Evolutionary conservation across 2,329 filamentous ascomycete genomes (phyloP).

Genomic region (Endocalyx cinctus): DNA sequence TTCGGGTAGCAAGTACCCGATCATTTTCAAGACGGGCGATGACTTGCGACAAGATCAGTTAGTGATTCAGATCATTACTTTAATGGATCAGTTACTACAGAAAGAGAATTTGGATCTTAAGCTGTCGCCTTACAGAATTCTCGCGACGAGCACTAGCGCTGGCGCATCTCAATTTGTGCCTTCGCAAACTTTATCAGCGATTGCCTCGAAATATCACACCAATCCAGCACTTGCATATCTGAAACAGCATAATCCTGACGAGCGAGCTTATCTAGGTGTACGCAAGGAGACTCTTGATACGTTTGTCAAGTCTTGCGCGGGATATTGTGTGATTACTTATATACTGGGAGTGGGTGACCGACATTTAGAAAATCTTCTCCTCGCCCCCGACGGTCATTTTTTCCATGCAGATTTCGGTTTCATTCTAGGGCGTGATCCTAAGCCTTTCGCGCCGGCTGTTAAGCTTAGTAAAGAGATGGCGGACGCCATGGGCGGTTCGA

Average conservation of each 20-base stretch:
- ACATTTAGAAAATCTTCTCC: conserved; percentile 89
- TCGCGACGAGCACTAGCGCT: conserved; percentile 84
- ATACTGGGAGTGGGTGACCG: conserved; percentile 93
- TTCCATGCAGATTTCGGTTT: conserved; percentile 99
- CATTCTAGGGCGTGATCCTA: conserved; percentile 93
- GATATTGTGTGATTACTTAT: conserved; percentile 98
- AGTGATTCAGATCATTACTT: conserved; percentile 92
- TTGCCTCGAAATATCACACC: conserved; percentile 74
- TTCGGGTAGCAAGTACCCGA: conserved; percentile 73
- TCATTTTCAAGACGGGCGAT: conserved; percentile 96
- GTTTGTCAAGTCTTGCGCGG: conserved; percentile 92
- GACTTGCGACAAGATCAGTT: conserved; percentile 95
- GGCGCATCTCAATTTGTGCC: conserved; percentile 93
- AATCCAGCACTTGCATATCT: conserved; percentile 77
- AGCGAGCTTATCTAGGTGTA: conserved; percentile 74
- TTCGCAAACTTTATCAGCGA: conserved; percentile 77
- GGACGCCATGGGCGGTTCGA: conserved; percentile 89
- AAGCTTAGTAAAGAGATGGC: conserved; percentile 98
- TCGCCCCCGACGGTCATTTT: conserved; percentile 87
- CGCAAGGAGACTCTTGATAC: conserved; percentile 91
- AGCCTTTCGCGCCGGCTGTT: conserved; percentile 95
- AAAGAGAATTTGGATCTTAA: conserved; percentile 97
- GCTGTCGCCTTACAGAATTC: conserved; percentile 90
- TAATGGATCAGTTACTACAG: conserved; percentile 93
- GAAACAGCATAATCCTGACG: conserved; percentile 83